A percentile compares a stretch with the other conserved stretches of the same genome.
Conservation (phyloP, 2,329 filamentous ascomycete species). For the Cyphellophora europaea region DNA sequence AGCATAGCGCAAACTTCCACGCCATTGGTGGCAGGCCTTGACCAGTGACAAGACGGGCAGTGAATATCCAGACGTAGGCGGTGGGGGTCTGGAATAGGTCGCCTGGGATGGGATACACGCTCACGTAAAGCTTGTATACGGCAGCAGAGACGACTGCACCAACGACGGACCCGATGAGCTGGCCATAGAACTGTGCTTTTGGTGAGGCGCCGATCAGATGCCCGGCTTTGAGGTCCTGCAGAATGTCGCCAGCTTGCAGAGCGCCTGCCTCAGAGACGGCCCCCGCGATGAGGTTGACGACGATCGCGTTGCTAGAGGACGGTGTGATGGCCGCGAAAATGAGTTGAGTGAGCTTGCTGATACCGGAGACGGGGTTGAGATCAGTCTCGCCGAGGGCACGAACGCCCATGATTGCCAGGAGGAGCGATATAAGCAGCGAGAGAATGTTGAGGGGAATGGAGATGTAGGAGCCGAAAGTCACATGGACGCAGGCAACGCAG, state of each 20-base stretch:
- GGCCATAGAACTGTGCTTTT: constrained; percentile 92
- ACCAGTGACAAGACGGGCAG: constrained; percentile 83
- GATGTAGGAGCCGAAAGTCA: constrained; percentile 75
- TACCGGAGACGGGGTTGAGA: constrained; percentile 90
- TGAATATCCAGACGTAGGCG: constrained; percentile 96
- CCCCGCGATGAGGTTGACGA: constrained; percentile 90
- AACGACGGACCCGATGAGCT: constrained; percentile 79
- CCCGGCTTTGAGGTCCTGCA: constrained; percentile 96
- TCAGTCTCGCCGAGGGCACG: constrained; percentile 71
- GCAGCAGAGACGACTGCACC: constrained; percentile 79
- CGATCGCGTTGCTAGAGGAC: constrained; percentile 72
- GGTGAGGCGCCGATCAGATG: constrained; percentile 87
- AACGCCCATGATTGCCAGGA: constrained; percentile 56
- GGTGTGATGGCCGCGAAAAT: constrained; percentile 85
- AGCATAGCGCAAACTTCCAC: constrained; percentile 64
- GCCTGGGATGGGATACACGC: constrained; percentile 80
- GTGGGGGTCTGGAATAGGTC: constrained; percentile 90
- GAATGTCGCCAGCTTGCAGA: constrained; percentile 86
- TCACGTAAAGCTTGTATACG: constrained; percentile 84
- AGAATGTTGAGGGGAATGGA: constrained; percentile 66
- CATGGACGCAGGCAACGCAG: constrained; percentile 71
- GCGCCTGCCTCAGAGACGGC: constrained; percentile 80
- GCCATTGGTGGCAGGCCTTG: constrained; percentile 79
- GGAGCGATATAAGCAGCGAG: constrained; percentile 74
- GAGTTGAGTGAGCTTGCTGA: constrained; percentile 91